phyloP scores from a whole-genome alignment of 345 rosid genomes.

The Euphorbia tirucalli region DNA sequence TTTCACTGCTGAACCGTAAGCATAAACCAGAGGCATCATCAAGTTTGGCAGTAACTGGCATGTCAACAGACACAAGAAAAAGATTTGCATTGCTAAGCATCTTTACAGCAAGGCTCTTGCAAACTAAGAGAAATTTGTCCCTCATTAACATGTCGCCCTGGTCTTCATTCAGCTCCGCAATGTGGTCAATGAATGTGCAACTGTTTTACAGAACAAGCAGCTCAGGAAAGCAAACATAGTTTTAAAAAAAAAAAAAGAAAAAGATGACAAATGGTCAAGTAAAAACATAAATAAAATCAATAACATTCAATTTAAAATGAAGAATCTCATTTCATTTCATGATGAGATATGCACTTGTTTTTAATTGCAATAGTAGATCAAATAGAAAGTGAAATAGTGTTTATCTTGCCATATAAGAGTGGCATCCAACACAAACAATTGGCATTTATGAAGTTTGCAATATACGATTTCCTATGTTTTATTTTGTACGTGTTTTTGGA shows the following conservation, averaged over 20 bases:
- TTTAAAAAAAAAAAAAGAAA: not conserved
- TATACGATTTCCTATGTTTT: not conserved
- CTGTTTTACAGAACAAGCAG: slow-evolving; percentile 28
- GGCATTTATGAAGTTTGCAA: not conserved
- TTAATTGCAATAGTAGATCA: too few species aligned
- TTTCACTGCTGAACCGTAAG: slow-evolving; percentile 76
- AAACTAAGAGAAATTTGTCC: slow-evolving; percentile 67
- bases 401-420: too few species aligned
- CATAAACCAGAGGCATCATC: slow-evolving; percentile 80
- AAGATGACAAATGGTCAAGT: not conserved
- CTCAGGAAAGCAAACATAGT: not conserved
- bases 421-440: not conserved
- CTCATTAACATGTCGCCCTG: slow-evolving; percentile 34
- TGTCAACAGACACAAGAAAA: slow-evolving; percentile 70
- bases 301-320: too few species aligned
- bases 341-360: too few species aligned
- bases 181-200: slow-evolving; percentile 68
- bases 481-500: too few species aligned
- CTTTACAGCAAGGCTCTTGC: slow-evolving; percentile 68
- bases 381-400: too few species aligned
- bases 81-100: slow-evolving; percentile 81
- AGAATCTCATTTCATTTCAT: too few species aligned
- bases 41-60: slow-evolving; percentile 66
- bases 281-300: not conserved
- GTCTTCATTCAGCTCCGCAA: slow-evolving; percentile 53